Evolutionary conservation across 148 eudicot genomes (phyloP).

Genomic region (Persicaria tinctoria): DNA sequence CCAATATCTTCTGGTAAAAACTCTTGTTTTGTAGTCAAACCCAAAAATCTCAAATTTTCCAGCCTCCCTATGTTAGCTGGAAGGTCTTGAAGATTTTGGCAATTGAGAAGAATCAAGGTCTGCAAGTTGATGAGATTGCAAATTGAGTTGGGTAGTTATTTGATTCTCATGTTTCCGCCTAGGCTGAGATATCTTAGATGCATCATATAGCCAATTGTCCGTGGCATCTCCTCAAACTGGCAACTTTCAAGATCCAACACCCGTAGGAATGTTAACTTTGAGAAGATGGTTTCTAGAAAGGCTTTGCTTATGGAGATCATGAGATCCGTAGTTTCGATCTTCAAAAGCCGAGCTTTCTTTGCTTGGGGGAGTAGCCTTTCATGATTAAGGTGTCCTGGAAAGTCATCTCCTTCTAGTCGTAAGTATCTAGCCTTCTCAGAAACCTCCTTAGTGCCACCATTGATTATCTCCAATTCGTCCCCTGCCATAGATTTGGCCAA

Average conservation of each 20-base stretch:
- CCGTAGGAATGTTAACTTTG: neutral
- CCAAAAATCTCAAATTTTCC: neutral
- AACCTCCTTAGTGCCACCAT: too few species aligned
- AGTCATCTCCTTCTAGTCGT: too few species aligned
- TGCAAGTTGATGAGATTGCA: neutral
- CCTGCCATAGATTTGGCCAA: too few species aligned
- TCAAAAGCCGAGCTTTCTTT: neutral
- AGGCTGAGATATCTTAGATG: neutral
- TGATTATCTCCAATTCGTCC: too few species aligned
- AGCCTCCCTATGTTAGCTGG: neutral
- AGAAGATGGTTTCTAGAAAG: neutral
- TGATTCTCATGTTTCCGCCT: neutral
- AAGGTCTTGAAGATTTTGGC: slow-evolving; percentile 5
- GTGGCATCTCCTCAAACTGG: neutral
- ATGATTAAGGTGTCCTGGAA: too few species aligned
- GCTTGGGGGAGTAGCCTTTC: neutral
- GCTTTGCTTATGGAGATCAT: neutral
- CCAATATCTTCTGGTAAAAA: neutral
- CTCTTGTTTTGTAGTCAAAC: neutral
- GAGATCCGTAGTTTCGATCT: neutral
- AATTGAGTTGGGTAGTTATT: neutral
- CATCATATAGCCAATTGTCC: neutral
- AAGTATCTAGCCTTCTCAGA: too few species aligned
- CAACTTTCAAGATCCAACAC: neutral
- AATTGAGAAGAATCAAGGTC: neutral